Percentiles rank a stretch among this genome's conserved stretches.
These are phyloP conservation scores for Raffaelea deltoideospora DNA, from an alignment of 2,329 filamentous ascomycete genomes.

Conservation along the genomic window DNA sequence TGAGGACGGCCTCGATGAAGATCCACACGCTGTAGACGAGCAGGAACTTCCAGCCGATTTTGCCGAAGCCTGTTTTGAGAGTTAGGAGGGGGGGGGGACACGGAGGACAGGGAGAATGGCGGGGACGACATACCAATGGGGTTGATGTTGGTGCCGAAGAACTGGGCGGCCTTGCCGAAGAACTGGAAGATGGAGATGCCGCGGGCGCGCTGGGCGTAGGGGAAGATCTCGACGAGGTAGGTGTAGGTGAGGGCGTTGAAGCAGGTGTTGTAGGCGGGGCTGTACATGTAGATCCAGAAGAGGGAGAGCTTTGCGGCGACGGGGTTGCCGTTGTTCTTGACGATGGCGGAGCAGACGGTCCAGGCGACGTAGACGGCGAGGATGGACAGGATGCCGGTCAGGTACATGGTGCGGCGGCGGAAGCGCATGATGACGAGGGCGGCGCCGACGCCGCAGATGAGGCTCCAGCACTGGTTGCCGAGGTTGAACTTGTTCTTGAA, in stretches of 20 bases:
- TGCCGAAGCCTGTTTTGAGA: conserved; percentile 8
- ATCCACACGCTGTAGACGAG: conserved; percentile 19
- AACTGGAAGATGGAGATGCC: conserved; percentile 19
- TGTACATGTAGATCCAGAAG: conserved; percentile 47
- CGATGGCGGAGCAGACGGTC: conserved; percentile 23
- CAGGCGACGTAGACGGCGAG: conserved; percentile 32
- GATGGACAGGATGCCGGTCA: conserved; percentile 34
- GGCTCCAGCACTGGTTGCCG: conserved; percentile 29
- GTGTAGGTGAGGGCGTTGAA: conserved; percentile 51
- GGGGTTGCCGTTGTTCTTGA: conserved; percentile 17
- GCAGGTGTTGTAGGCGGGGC: conserved; percentile 47
- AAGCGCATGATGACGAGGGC: conserved; percentile 29
- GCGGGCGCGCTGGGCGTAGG: conserved; percentile 15
- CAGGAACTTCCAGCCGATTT: conserved; percentile 16
- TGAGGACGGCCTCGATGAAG: conserved; percentile 16
- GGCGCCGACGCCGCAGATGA: conserved; percentile 26
- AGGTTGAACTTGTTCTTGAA: conserved; percentile 29
- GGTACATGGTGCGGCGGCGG: conserved; percentile 32
- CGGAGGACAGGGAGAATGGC: not conserved
- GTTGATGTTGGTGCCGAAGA: conserved; percentile 18
- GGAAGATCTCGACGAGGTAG: conserved; percentile 19
- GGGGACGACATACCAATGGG: conserved; percentile 15
- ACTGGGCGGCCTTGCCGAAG: conserved; percentile 16
- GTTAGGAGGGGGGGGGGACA: not conserved
- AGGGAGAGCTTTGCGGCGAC: conserved; percentile 24